Evolutionary conservation across 2,329 filamentous ascomycete genomes (phyloP), one percentile per base, ranked within the genome.

Genomic region (Conoideocrella luteorostrata): DNA sequence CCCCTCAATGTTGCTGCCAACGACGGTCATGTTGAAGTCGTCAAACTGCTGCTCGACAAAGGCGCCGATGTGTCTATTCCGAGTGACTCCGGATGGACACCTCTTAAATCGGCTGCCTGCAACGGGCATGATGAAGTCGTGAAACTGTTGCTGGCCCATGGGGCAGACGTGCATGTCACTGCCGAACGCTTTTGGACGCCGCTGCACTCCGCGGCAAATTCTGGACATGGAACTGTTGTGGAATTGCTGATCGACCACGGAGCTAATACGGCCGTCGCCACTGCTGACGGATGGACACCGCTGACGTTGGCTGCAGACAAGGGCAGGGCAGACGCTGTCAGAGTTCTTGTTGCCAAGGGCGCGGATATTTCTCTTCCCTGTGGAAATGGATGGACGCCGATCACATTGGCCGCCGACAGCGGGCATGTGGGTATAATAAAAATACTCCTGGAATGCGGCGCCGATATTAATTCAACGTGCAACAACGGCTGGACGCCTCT

Each of bases 161-260:
- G 50, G 9, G 50, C 47, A 4, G 34, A 45, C n/a, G 47, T 48
- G 5, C 21, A 48, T 21, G 29, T 29, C 5, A 33, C 45, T 13
- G 44, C 45, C 10, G 43, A 22, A 13, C 41, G 45, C 4, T 33
- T 39, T 11, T 50, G 46, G 45, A 47, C 44, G 33, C 43, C 50
- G 11, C 32, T 51, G 32, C 48, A 50, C 35, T 47, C 44, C 5
- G 50, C 50, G 4, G 47, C 50, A 7, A 45, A 46, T 11, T 46
- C 41, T 13, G 49, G 49, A 20, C 39, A 47, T 22, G 21, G 39
- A 5, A 2, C 33, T 7, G 30, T 50, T 7, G 40, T 45, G 2
- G 24, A 44, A 12, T 33, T 48, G 11, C 35, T 51, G 10, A 17
- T 50, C 2, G 38, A 40, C 28, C 17, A 44, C 23, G 42, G 40